A percentile compares a stretch with the other conserved stretches of the same genome.
Evolutionary conservation across 306 rosid species (phyloP).

Genomic region (Cicer chorassanicum): DNA sequence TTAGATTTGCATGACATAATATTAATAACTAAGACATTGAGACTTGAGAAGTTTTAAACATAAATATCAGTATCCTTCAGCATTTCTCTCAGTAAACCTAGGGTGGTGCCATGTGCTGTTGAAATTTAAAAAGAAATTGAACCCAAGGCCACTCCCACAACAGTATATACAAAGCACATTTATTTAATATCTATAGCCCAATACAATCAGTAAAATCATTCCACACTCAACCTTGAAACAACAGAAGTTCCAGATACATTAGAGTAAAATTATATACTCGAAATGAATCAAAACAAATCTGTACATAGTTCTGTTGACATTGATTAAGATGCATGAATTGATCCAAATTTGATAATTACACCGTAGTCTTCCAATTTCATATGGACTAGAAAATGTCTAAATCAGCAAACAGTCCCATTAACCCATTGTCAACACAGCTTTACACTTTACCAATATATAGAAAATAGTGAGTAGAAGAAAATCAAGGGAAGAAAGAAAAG

Average conservation of each 20-base stretch:
- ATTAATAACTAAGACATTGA: not conserved
- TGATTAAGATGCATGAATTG: not conserved
- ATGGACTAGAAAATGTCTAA: not conserved
- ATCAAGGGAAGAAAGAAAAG: not conserved
- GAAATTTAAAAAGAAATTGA: constrained; percentile 33
- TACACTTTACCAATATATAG: not conserved
- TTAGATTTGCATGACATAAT: constrained; percentile 19
- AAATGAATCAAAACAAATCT: not conserved
- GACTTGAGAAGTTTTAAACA: constrained; percentile 1
- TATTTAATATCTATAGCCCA: constrained; percentile 8
- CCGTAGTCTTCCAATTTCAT: not conserved
- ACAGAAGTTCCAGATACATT: not conserved
- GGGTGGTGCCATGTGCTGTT: not conserved
- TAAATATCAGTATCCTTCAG: not conserved
- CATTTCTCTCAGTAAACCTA: constrained; percentile 1
- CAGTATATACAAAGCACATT: constrained; percentile 14
- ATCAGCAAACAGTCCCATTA: not conserved
- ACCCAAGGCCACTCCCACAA: constrained; percentile 1
- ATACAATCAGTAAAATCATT: not conserved
- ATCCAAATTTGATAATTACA: constrained; percentile 24
- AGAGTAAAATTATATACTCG: not conserved
- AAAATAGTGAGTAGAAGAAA: not conserved
- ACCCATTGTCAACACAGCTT: not conserved
- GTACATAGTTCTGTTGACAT: not conserved
- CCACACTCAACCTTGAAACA: constrained; percentile 22